Conservation (phyloP, 192 early-diverging fungal species). For the Mortierella claussenii region DNA sequence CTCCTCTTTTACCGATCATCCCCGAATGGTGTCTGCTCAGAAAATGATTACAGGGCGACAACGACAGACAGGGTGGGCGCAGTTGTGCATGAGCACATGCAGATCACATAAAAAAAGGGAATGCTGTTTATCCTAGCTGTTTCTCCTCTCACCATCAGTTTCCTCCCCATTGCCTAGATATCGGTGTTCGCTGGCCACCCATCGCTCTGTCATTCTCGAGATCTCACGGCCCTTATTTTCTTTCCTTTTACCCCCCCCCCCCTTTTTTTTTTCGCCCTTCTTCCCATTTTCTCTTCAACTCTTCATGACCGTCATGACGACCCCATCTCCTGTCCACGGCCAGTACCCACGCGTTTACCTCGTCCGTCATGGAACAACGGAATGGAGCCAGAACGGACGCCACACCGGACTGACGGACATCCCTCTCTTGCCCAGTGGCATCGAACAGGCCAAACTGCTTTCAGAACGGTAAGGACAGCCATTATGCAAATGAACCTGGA, state of each 20-base stretch:
- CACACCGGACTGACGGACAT: constrained; percentile 56
- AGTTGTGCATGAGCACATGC: too few species aligned
- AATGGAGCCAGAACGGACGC: constrained; percentile 59
- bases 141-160: too few species aligned
- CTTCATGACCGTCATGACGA: constrained; percentile 18
- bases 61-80: too few species aligned
- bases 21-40: too few species aligned
- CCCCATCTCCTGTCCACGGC: constrained; percentile 37
- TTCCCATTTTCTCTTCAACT: background rate
- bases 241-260: background rate
- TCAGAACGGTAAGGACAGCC: constrained; percentile 30
- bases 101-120: too few species aligned
- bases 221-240: too few species aligned
- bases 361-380: constrained; percentile 60
- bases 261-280: background rate
- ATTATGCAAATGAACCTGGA: background rate
- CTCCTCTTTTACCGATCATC: too few species aligned
- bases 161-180: too few species aligned
- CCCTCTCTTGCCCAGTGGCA: constrained; percentile 46
- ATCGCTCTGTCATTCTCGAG: too few species aligned
- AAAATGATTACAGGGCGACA: too few species aligned
- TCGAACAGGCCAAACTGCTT: constrained; percentile 44
- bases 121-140: too few species aligned
- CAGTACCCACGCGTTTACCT: constrained; percentile 55
- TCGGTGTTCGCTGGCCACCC: too few species aligned